phyloP scores from a whole-genome alignment of 2,329 filamentous ascomycete genomes.

The Intubia oerlemansii region DNA sequence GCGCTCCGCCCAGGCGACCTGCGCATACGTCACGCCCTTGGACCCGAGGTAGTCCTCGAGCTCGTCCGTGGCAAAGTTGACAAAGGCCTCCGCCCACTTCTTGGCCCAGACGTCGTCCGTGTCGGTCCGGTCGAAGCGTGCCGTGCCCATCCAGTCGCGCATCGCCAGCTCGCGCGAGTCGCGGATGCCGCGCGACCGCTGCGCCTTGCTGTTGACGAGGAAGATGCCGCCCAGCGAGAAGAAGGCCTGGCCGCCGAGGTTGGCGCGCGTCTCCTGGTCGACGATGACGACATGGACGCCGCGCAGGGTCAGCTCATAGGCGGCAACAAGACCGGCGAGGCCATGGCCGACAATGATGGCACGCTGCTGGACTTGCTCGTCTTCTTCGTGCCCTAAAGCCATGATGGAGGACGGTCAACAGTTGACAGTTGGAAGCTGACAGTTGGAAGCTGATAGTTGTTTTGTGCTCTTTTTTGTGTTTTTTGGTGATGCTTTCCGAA shows the following conservation, averaged over 20 bases:
- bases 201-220: slow-evolving; percentile 32
- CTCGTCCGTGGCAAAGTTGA: slow-evolving; percentile 36
- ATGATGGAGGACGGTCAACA: no score
- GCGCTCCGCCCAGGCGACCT: slow-evolving; percentile 39
- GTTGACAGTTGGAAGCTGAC: background rate
- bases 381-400: no score
- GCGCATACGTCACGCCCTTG: slow-evolving; percentile 27
- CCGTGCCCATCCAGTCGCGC: slow-evolving; percentile 36
- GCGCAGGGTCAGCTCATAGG: slow-evolving; percentile 30
- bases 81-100: slow-evolving; percentile 41
- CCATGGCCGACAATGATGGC: slow-evolving; percentile 34
- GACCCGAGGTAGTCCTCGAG: slow-evolving; percentile 35
- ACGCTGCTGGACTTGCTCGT: slow-evolving; percentile 10
- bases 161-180: slow-evolving; percentile 34
- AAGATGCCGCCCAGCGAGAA: slow-evolving; percentile 43
- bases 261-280: slow-evolving; percentile 35
- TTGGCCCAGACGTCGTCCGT: slow-evolving; percentile 34
- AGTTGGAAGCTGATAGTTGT: background rate
- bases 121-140: slow-evolving; percentile 31
- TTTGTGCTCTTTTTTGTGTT: background rate
- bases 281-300: slow-evolving; percentile 27
- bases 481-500: background rate
- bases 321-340: slow-evolving; percentile 36
- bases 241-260: slow-evolving; percentile 39
- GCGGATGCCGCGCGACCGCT: slow-evolving; percentile 34